Evolutionary conservation across 2,329 filamentous ascomycete genomes (phyloP), one percentile per base, ranked within the genome.

Genomic region (Chaetoscypha palmicola): DNA sequence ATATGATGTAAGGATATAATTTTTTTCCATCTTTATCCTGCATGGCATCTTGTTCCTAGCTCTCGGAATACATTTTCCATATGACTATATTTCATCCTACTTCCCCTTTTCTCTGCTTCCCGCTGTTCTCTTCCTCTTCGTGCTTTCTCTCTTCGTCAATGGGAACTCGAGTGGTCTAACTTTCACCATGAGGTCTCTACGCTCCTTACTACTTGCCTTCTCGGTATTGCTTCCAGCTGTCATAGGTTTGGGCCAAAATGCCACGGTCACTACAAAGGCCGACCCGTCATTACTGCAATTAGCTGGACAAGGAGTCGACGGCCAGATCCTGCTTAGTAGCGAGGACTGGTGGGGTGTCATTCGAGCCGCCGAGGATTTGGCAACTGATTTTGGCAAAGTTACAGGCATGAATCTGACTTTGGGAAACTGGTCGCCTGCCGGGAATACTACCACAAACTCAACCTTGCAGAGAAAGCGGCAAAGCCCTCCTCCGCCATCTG

Each of bases 301-400:
- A n/a, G 54, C 50, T 17, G 55, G 57, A 4, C 37, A 41, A 11
- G 50, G 50, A 62, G 66, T 62, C 10, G 52, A 62, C 38, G 66
- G 70, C 0, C 71, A 75, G 56, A 76, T 82, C 39, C 64, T 74
- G 2, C 67, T 79, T n/a, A 74, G 76, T 8, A 55, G 62, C 16
- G 65, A 74, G 43, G 81, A 86, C 47, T 83, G 76, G 68, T 81
- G 77, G 65, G 82, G 80, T 45, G 82, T 86, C 1, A 70, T 84
- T 42, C 73, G 81, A 20, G 80, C 79, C 4, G 82, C 79, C 0
- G 70, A 78, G 30, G 82, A 87, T 60, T 69, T 87, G 8, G 79
- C 80, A 0, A 57, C 68, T 3, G 83, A 87, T 60, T 83, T 87
- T 64, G 81, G 81, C 12, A 74, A 78, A n/a, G 80, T 86, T 3